Evolutionary conservation across 306 rosid species (phyloP), one percentile per base, ranked within the genome.

Genomic region (Cicer yamashitae): DNA sequence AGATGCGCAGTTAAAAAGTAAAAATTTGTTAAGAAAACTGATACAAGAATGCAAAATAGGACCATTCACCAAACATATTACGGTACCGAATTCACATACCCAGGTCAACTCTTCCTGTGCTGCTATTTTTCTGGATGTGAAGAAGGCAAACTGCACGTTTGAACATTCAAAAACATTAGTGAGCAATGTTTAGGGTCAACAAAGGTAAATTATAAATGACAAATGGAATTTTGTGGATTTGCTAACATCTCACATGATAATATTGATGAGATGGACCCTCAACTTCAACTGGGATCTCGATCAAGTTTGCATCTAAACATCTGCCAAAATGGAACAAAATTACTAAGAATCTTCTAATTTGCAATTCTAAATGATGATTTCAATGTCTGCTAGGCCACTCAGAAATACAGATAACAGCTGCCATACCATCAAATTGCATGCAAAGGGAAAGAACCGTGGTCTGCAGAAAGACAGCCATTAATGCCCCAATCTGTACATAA

Each of bases 71-170:
- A 79, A 73, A 60, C 69, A 83, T 20, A 43, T 57, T 64, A 69
- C 70, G 70, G 48, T 70, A 68, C 52, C 73, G 71, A 82, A 76
- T 13, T 39, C 51, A 85, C 98, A 67, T 61, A 94, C 99, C 99
- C 97, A 92, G 61, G 92, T 94, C 64, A 94, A 91, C 80, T 94
- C 99, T 84, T 94, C 99, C 77, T 84, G 79, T 7, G 99, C 96
- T 60, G 83, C 83, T 40, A 94, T 80, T 67, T 85, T 76, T 88
- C 96, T 89, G 71, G 96, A 80, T 17, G 99, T 83, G 87, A 94
- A 92, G 77, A 94, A 89, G 76, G 97, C 99, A 85, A 88, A 81
- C 99, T 94, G 89, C 83, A 86, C 44, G 70, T 71, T 80, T 69
- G 14, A 67, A 57, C 60, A 76, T 38, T 53, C 11, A 83, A 63